Evolutionary conservation across 345 rosid species (phyloP).

Genomic region (Nasturtium officinale): DNA sequence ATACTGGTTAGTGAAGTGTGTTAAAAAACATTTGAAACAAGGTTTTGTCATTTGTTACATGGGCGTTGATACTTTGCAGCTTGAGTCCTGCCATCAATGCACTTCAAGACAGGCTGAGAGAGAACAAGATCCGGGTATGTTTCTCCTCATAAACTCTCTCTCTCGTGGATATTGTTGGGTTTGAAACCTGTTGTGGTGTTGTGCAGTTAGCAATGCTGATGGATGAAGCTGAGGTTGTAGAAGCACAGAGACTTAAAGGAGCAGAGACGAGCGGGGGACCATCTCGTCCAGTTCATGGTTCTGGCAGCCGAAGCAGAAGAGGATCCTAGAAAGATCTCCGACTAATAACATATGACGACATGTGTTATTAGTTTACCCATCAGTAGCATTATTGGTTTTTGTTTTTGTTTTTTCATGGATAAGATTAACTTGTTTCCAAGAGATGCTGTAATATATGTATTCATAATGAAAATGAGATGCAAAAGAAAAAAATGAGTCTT

Average conservation of each 20-base stretch:
- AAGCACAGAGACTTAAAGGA: conserved; percentile 52
- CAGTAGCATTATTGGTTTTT: conserved; percentile 18
- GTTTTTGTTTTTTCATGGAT: neutral
- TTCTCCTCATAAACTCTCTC: neutral
- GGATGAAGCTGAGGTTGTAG: conserved; percentile 68
- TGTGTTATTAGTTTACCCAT: conserved; percentile 2
- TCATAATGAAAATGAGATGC: conserved; percentile 6
- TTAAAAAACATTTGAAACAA: neutral
- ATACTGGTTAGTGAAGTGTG: conserved; percentile 67
- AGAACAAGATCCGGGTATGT: conserved; percentile 85
- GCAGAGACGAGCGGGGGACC: conserved; percentile 48
- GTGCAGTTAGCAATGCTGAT: conserved; percentile 63
- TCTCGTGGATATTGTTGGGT: conserved; percentile 10
- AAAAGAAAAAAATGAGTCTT: neutral
- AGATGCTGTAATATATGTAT: conserved; percentile 12
- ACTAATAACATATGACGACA: conserved; percentile 18
- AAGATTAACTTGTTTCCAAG: conserved; percentile 14
- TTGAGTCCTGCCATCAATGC: conserved; percentile 88
- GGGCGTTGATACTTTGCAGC: conserved; percentile 48
- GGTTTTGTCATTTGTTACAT: conserved; percentile 16
- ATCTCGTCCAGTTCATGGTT: conserved; percentile 47
- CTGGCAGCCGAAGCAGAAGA: conserved; percentile 61
- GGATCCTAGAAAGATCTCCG: conserved; percentile 41
- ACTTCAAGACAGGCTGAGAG: conserved; percentile 84
- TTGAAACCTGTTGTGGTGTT: conserved; percentile 1